These are phyloP conservation scores for Cladosporium sp. DNA, from an alignment of 2,329 filamentous ascomycete genomes.

Conservation along the genomic window DNA sequence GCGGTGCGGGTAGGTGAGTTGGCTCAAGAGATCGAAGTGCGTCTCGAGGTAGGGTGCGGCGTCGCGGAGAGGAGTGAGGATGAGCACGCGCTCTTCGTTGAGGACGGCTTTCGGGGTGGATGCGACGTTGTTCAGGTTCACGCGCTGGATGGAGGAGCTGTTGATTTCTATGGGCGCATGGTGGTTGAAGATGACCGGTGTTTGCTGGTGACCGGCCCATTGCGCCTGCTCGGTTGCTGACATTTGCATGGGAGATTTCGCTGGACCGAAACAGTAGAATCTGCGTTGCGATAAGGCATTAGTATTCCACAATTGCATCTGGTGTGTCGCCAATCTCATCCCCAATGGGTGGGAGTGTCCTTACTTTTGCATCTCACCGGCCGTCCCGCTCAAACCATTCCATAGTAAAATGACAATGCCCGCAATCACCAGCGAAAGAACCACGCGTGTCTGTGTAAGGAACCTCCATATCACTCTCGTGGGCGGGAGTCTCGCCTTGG, in stretches of 20 bases:
- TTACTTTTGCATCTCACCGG: conserved; percentile 86
- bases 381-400: conserved; percentile 76
- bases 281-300: conserved; percentile 44
- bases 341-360: not conserved
- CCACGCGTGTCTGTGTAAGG: conserved; percentile 71
- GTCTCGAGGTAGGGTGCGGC: conserved; percentile 76
- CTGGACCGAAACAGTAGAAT: conserved; percentile 95
- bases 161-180: conserved; percentile 85
- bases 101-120: conserved; percentile 73
- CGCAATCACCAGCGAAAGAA: conserved; percentile 67
- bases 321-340: not conserved
- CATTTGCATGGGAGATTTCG: conserved; percentile 96
- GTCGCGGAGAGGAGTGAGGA: conserved; percentile 90
- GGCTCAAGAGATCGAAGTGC: conserved; percentile 88
- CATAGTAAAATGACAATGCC: conserved; percentile 77
- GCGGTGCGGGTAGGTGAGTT: conserved; percentile 90
- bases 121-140: conserved; percentile 80
- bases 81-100: conserved; percentile 83
- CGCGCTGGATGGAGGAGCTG: conserved; percentile 68
- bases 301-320: not conserved
- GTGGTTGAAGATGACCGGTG: conserved; percentile 94
- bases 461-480: conserved; percentile 60
- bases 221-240: conserved; percentile 81
- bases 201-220: conserved; percentile 85
- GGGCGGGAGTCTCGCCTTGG: conserved; percentile 73